A percentile compares a stretch with the other conserved stretches of the same genome.
Conservation (phyloP, 2,329 filamentous ascomycete species). For the Mariannaea sp. region DNA sequence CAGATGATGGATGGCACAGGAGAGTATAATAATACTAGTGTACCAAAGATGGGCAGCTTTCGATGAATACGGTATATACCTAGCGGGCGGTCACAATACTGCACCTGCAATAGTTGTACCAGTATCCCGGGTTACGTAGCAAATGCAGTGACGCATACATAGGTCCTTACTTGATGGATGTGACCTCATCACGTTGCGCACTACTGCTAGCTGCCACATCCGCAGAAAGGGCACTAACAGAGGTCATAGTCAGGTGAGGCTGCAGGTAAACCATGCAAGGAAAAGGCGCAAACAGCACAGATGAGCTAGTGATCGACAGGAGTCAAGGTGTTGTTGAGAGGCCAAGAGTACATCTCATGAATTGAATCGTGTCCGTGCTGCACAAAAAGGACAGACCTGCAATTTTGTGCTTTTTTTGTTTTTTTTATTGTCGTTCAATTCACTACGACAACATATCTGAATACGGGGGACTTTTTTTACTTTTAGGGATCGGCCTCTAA, state of each 20-base stretch:
- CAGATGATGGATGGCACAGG: too few relatives aligned
- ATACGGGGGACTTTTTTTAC: not conserved
- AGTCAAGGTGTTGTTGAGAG: too few relatives aligned
- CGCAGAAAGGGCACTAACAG: not conserved
- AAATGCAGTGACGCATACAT: not conserved
- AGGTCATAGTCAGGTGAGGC: not conserved
- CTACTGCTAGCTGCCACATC: not conserved
- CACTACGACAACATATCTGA: constrained; percentile 1
- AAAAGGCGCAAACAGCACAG: not conserved
- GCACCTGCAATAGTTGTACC: too few relatives aligned
- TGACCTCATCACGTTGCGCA: not conserved
- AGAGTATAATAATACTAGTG: too few relatives aligned
- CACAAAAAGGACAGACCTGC: too few relatives aligned
- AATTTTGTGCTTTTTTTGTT: not conserved
- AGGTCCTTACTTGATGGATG: too few relatives aligned
- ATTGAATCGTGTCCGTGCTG: too few relatives aligned
- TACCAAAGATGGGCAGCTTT: too few relatives aligned
- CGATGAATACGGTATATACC: too few relatives aligned
- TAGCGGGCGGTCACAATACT: too few relatives aligned
- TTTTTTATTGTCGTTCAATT: constrained; percentile 3
- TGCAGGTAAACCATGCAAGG: not conserved
- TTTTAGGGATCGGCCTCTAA: not conserved
- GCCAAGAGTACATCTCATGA: too few relatives aligned
- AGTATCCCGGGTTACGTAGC: not conserved
- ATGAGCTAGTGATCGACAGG: constrained; percentile 2